Percentiles rank a stretch among this genome's conserved stretches.
phyloP scores from a whole-genome alignment of 495 filamentous ascomycete species.

The Penicillium flavigenum region DNA sequence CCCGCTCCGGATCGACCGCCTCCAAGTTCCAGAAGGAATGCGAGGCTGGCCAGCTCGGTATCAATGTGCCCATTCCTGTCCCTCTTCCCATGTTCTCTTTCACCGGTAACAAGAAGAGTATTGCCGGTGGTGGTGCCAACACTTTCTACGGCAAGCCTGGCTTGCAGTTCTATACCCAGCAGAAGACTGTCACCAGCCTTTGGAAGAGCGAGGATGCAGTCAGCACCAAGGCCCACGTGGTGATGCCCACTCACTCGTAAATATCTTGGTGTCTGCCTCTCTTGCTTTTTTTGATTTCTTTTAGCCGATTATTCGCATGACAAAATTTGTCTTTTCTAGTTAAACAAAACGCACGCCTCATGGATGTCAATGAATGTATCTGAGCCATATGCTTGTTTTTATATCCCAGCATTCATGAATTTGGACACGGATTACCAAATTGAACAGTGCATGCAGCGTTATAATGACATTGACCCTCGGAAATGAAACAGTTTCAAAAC shows the following conservation, averaged over 20 bases:
- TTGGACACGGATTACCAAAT: not conserved
- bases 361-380: conserved; percentile 7
- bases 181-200: conserved; percentile 93
- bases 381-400: not conserved
- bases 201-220: conserved; percentile 87
- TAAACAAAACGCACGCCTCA: conserved; percentile 4
- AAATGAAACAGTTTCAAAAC: not conserved
- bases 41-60: conserved; percentile 57
- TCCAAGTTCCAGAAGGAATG: conserved; percentile 63
- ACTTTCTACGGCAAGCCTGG: conserved; percentile 95
- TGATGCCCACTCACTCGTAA: conserved; percentile 85
- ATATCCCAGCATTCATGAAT: not conserved
- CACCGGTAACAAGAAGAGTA: conserved; percentile 96
- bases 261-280: not conserved
- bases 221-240: conserved; percentile 72
- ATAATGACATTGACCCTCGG: not conserved
- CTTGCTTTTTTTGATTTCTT: not conserved
- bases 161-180: conserved; percentile 91
- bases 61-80: conserved; percentile 75
- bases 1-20: conserved; percentile 60
- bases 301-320: conserved; percentile 6
- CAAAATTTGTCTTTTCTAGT: conserved; percentile 2
- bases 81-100: conserved; percentile 96
- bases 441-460: not conserved
- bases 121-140: conserved; percentile 89